Evolutionary conservation across 176 grass and related monocot species (phyloP).

Genomic region (Panicum miliaceum): DNA sequence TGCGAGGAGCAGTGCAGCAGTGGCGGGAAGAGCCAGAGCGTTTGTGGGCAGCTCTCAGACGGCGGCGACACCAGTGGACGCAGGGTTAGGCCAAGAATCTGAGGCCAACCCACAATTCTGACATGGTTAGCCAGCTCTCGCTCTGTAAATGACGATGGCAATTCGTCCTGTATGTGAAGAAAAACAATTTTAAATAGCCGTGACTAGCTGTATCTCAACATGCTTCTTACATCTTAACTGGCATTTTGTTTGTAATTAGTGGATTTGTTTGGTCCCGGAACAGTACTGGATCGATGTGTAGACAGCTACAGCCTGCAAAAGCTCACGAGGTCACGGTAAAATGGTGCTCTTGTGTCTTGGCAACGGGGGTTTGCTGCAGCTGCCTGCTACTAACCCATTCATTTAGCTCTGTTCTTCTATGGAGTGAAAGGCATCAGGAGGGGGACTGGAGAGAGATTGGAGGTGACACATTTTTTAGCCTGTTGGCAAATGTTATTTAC

Average conservation of each 20-base stretch:
- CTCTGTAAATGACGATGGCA: conserved; percentile 55
- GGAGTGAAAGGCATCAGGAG: neutral
- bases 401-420: neutral
- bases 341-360: neutral
- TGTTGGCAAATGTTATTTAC: neutral
- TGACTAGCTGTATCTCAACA: conserved; percentile 17
- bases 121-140: conserved; percentile 48
- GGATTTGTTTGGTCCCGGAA: conserved; percentile 30
- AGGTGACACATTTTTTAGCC: neutral
- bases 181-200: conserved; percentile 36
- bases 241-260: conserved; percentile 37
- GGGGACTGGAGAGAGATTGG: neutral
- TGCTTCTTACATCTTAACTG: conserved; percentile 19
- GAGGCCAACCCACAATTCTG: conserved; percentile 42
- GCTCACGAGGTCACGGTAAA: neutral
- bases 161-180: conserved; percentile 46
- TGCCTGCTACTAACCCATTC: neutral
- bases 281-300: conserved; percentile 18
- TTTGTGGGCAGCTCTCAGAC: conserved; percentile 81
- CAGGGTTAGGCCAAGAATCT: conserved; percentile 78
- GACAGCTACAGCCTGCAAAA: neutral
- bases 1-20: conserved; percentile 77
- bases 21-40: conserved; percentile 80
- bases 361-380: neutral
- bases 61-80: conserved; percentile 69